phyloP scores from a whole-genome alignment of 2,329 filamentous ascomycete species.

The Dactylella cylindrospora region DNA sequence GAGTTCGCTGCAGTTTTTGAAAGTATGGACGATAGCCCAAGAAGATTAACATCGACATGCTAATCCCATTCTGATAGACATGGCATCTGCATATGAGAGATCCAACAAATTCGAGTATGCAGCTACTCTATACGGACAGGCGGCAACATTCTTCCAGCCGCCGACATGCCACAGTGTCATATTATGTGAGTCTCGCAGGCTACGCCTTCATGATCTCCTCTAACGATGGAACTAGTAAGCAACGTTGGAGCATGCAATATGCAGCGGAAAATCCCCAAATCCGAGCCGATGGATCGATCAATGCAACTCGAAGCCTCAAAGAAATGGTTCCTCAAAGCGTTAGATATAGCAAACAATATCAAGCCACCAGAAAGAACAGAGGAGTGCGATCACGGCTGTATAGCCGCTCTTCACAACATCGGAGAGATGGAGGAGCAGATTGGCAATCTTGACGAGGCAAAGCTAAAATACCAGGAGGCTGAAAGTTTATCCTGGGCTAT shows the following conservation, averaged over 20 bases:
- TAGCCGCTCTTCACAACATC: constrained; percentile 80
- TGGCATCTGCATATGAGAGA: constrained; percentile 74
- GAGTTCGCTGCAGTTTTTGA: constrained; percentile 75
- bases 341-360: constrained; percentile 67
- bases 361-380: constrained; percentile 66
- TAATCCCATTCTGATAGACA: constrained; percentile 58
- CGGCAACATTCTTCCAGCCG: constrained; percentile 67
- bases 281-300: constrained; percentile 53
- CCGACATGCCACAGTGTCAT: constrained; percentile 75
- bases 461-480: constrained; percentile 68
- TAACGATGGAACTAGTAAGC: constrained; percentile 45
- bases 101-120: constrained; percentile 77
- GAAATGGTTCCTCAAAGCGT: constrained; percentile 77
- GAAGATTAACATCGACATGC: constrained; percentile 51
- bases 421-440: constrained; percentile 79
- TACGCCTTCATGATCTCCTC: not conserved
- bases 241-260: constrained; percentile 37
- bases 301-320: constrained; percentile 64
- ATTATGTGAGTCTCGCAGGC: constrained; percentile 62
- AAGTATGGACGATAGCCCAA: constrained; percentile 55
- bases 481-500: constrained; percentile 59
- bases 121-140: constrained; percentile 82
- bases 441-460: constrained; percentile 66
- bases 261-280: constrained; percentile 50
- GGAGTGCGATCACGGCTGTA: constrained; percentile 82